phyloP scores from a whole-genome alignment of 176 grass and related monocot genomes.

The Oryza australiensis region DNA sequence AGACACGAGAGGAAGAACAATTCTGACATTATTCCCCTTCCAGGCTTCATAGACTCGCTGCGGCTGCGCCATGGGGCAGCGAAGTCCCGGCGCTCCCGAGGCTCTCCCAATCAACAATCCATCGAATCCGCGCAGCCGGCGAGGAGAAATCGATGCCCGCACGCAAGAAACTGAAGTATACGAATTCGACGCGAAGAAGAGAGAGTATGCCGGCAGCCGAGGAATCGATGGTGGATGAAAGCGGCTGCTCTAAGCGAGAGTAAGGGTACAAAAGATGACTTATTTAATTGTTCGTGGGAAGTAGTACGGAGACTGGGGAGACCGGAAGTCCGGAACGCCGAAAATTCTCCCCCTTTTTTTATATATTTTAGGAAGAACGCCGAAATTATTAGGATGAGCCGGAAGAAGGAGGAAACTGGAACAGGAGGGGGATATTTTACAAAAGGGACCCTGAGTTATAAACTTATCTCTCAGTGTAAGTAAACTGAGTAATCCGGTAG shows the following conservation, averaged over 20 bases:
- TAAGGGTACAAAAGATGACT: constrained; percentile 28
- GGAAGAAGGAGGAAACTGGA: neutral
- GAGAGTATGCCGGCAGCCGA: neutral
- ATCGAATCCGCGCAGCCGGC: constrained; percentile 4
- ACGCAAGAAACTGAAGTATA: neutral
- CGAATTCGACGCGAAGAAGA: neutral
- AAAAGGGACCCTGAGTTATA: neutral
- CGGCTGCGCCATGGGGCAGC: constrained; percentile 51
- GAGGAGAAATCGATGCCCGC: neutral
- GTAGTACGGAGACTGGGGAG: neutral
- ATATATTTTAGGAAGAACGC: too few relatives aligned
- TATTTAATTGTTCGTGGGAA: constrained; percentile 9
- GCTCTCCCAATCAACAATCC: neutral
- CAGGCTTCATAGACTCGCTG: constrained; percentile 67
- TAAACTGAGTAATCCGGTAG: neutral
- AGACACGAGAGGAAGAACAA: neutral
- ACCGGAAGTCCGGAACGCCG: neutral
- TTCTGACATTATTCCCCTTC: constrained; percentile 84
- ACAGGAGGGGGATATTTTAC: neutral
- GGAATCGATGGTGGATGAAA: neutral
- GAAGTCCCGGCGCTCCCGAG: neutral
- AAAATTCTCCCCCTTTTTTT: too few relatives aligned
- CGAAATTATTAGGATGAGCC: neutral
- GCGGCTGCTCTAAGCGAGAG: neutral
- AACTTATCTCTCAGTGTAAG: neutral